Base-by-base conservation (phyloP, 345 rosid species). In the Bruguiera gymnorhiza region DNA sequence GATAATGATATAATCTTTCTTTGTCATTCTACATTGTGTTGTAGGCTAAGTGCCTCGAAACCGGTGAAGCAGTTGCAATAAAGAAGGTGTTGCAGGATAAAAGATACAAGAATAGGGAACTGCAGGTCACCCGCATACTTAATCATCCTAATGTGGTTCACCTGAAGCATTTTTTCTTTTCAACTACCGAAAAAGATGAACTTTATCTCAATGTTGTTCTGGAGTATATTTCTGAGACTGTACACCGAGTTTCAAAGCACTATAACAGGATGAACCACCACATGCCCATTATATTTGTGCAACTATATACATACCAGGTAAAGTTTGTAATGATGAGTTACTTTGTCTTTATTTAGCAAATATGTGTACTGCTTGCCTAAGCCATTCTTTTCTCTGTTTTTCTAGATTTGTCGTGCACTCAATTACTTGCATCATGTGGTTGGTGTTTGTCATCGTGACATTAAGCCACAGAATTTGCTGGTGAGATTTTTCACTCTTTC, bases 51-150 rank as follows among this genome's bases (percentile, higher is more conserved):
- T 90, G 98, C 77, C 73, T 93, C 51, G 97, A 93, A 76, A 85
- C 85, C 9, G 93, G 89, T n/a, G 96, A 90, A 75, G 76, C 87
- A 51, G 95, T 93, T 71, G 98, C 98, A 54, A 93, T 93, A 57
- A 93, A 93, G 86, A 93, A 93, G 83, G 98, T 93, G 70, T 76
- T 87, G 70, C 98, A 93, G 76, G 99, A 95, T 80, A 95, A 86
- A 84, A 88, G 97, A 84, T 95, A 90, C 88, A 95, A 95, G 82
- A 95, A 95, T 68, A 87, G 99, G 71, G 99, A 95, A 80, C 98
- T 95, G 70, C 98, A 95, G 84, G 86, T 95, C 70, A 90, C 90
- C 92, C 97, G 90, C 30, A 24, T 86, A 50, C 94, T 90, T 55
- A 79, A 86, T 77, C 97, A 95, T 83, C 94, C 96, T 48, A 95